Base-by-base conservation (phyloP, 331 rosid genomes). In the Saraca asoca region DNA sequence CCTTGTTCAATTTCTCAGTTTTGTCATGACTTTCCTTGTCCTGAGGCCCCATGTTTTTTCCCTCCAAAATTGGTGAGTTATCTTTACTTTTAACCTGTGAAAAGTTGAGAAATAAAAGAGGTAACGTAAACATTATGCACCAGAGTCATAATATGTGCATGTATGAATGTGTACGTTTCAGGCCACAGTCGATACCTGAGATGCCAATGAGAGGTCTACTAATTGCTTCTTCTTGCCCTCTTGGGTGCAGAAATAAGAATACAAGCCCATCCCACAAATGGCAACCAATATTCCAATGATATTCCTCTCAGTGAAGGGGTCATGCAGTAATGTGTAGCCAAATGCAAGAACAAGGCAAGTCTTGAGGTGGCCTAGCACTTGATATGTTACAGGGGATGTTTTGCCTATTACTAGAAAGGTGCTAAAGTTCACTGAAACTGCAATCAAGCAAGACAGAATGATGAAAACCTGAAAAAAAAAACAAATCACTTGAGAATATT, bases 371-470 rank as follows among this genome's bases (percentile, higher is more conserved):
- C 98, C 98, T 13, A 94, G 65, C 51, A 94, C 98, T 82, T 94
- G 98, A 62, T 94, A 94, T 5, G 98, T 94, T 18, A 94, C 98
- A 0, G 98, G 98, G 8, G 98, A 94, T 69, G 98, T 94, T 84
- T 94, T 94, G 4, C 98, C 98, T 37, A 94, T 94, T 17, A 94
- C 98, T 71, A 94, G 66, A 61, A 94, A 94, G 0, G 98, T 94
- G 81, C 98, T 94, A 44, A 94, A 94, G 92, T 94, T 94, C 78
- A 94, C 98, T 1, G 95, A 83, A 19, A 94, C 98, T 2, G 98
- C 86, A 50, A 94, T 94, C 64, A 94, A 51, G 86, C 98, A 94
- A 0, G 98, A 94, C 17, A 94, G 69, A 61, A 94, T 51, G 72
- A 94, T 90, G 77, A 94, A 90, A 18, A 76, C 85, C 98, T 93